A percentile compares a stretch with the other conserved stretches of the same genome.
phyloP scores from a whole-genome alignment of 139 green algal genomes.

The Asterochloris sp. region DNA sequence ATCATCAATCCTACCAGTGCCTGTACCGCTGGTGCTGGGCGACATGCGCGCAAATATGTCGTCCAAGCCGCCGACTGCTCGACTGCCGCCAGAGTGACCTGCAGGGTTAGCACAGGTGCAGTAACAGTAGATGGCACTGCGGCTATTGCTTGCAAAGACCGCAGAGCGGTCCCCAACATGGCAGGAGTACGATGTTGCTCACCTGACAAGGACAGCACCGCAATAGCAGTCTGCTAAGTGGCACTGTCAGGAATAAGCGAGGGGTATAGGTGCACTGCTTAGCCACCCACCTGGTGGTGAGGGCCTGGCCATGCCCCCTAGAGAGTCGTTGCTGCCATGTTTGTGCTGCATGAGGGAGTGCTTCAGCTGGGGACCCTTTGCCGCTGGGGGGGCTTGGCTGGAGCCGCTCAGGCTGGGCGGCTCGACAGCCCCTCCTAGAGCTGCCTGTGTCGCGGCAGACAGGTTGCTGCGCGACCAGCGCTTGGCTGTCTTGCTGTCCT shows the following conservation, averaged over 20 bases:
- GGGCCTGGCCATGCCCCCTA: neutral
- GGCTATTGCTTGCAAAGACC: neutral
- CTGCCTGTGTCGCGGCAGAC: slow-evolving; percentile 13
- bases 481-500: neutral
- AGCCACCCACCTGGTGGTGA: neutral
- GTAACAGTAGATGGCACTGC: neutral
- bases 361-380: neutral
- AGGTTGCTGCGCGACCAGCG: neutral
- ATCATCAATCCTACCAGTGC: slow-evolving; percentile 7
- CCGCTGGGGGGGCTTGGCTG: neutral
- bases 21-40: neutral
- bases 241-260: neutral
- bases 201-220: neutral
- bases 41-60: slow-evolving; percentile 21
- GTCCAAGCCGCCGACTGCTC: neutral
- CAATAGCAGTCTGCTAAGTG: neutral
- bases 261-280: neutral
- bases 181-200: neutral
- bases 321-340: neutral
- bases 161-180: neutral
- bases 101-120: neutral
- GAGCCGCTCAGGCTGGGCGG: neutral
- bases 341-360: neutral
- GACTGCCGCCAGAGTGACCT: neutral
- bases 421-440: neutral